phyloP scores from a whole-genome alignment of 805 yeast genomes.

The Peterozyma toletana region DNA sequence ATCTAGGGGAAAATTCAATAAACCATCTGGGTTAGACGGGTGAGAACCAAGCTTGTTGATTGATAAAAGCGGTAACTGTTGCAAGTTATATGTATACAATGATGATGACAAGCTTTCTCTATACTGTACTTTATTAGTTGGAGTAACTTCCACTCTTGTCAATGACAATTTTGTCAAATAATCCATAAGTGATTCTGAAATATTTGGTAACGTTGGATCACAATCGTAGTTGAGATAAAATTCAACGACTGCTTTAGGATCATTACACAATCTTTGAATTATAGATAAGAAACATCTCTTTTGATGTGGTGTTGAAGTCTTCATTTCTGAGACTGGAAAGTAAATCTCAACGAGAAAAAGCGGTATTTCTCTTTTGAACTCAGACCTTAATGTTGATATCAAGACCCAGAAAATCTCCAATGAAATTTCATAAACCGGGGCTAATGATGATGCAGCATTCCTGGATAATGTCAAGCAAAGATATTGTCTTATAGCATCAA shows the following conservation, averaged over 20 bases:
- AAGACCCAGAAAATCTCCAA: conserved; percentile 91
- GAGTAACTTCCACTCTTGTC: conserved; percentile 64
- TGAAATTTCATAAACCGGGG: conserved; percentile 88
- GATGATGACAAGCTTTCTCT: conserved; percentile 44
- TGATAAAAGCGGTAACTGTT: conserved; percentile 70
- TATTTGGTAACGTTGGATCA: conserved; percentile 71
- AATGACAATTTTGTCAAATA: conserved; percentile 68
- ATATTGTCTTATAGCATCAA: conserved; percentile 79
- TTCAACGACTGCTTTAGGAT: conserved; percentile 87
- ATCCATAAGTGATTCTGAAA: conserved; percentile 78
- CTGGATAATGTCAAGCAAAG: conserved; percentile 76
- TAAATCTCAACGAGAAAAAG: conserved; percentile 90
- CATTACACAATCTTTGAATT: conserved; percentile 76
- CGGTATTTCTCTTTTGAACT: conserved; percentile 88
- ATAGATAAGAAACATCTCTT: conserved; percentile 78
- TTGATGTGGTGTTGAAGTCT: conserved; percentile 87
- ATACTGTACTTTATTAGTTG: conserved; percentile 54
- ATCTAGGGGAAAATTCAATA: conserved; percentile 59
- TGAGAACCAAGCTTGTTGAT: conserved; percentile 54
- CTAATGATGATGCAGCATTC: conserved; percentile 86
- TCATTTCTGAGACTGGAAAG: conserved; percentile 89
- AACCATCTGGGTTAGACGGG: conserved; percentile 48
- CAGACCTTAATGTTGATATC: conserved; percentile 73
- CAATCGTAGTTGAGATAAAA: conserved; percentile 94
- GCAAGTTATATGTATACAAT: conserved; percentile 65